Percentiles rank a stretch among this genome's conserved stretches.
Evolutionary conservation across 2,329 filamentous ascomycete species (phyloP).

Genomic region (Cryoendolithus antarcticus): DNA sequence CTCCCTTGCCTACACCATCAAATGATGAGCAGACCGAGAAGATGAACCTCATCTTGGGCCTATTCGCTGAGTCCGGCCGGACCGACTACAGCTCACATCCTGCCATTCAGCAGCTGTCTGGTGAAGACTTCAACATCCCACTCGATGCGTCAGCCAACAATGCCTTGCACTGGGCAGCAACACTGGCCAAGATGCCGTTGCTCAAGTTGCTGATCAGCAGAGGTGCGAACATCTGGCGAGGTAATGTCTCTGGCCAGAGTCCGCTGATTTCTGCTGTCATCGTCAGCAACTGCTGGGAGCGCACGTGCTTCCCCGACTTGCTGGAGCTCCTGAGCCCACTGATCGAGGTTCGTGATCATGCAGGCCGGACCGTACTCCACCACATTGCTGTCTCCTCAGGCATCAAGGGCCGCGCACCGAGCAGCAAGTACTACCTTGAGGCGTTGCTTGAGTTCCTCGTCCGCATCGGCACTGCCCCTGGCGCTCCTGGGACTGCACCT

Average conservation of each 20-base stretch:
- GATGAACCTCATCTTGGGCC: constrained; percentile 65
- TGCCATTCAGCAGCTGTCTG: constrained; percentile 61
- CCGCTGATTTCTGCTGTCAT: constrained; percentile 84
- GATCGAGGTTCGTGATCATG: constrained; percentile 80
- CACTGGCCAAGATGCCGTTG: constrained; percentile 72
- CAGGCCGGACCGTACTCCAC: constrained; percentile 83
- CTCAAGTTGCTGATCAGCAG: constrained; percentile 69
- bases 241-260: constrained; percentile 83
- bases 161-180: constrained; percentile 91
- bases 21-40: constrained; percentile 62
- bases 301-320: constrained; percentile 78
- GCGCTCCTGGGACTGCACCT: constrained; percentile 13
- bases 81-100: constrained; percentile 64
- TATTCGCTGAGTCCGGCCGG: constrained; percentile 50
- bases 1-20: constrained; percentile 48
- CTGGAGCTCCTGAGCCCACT: constrained; percentile 80
- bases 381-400: constrained; percentile 94
- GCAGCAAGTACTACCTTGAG: constrained; percentile 92
- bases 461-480: constrained; percentile 44
- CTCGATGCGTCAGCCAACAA: constrained; percentile 84
- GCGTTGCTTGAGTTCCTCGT: constrained; percentile 90
- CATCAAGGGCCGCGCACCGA: constrained; percentile 81
- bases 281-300: constrained; percentile 89
- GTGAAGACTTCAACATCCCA: constrained; percentile 78
- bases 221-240: constrained; percentile 75